phyloP scores from a whole-genome alignment of 2,329 filamentous ascomycete genomes.

The Fusarium foetens region DNA sequence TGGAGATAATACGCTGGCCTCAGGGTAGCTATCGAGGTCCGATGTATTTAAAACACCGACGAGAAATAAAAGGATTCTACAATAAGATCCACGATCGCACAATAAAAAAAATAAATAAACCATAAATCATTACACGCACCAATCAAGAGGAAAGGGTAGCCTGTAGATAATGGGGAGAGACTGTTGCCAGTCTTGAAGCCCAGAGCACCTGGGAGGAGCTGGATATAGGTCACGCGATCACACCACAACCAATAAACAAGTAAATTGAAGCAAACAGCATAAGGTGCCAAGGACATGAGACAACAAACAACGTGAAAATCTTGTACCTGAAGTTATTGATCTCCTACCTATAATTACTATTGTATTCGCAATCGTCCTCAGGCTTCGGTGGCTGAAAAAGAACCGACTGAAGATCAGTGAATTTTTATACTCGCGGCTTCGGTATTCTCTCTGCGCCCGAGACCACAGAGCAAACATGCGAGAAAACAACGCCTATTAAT shows the following conservation, averaged over 20 bases:
- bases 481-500: background rate
- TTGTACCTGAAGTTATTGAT: background rate
- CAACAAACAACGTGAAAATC: fast-evolving
- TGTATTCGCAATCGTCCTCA: fast-evolving
- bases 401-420: background rate
- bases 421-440: background rate
- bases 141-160: fast-evolving
- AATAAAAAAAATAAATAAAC: fast-evolving
- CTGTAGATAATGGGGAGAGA: fast-evolving
- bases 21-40: fast-evolving
- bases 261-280: background rate
- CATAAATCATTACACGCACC: fast-evolving
- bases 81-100: fast-evolving
- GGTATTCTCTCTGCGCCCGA: background rate
- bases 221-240: background rate
- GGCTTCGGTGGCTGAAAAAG: background rate
- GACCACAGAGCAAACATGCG: background rate
- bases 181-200: fast-evolving
- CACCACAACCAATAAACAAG: background rate
- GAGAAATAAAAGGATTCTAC: fast-evolving
- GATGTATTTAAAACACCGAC: fast-evolving
- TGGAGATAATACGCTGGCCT: fast-evolving
- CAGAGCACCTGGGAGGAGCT: fast-evolving
- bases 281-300: fast-evolving
- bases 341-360: fast-evolving